Conservation (phyloP, 2,329 filamentous ascomycete genomes). For the Cladosporium sp. region DNA sequence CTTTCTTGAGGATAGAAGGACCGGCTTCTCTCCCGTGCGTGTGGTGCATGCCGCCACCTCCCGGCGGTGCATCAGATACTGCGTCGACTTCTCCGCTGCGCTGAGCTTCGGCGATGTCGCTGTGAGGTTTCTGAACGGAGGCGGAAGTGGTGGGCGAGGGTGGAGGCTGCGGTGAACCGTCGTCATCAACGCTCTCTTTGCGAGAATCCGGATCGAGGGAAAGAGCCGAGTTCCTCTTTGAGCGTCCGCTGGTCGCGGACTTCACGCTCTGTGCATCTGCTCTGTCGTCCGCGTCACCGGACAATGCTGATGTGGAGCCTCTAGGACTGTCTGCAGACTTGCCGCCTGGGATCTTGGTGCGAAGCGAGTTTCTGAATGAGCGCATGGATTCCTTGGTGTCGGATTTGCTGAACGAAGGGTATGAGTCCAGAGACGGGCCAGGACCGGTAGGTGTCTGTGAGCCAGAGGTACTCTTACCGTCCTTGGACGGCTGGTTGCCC, state of each 20-base stretch:
- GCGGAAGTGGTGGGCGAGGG: conserved; percentile 84
- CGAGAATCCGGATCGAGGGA: conserved; percentile 23
- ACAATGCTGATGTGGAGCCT: conserved; percentile 62
- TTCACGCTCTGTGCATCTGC: conserved; percentile 71
- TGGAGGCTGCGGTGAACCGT: conserved; percentile 49
- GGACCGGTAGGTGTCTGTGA: conserved; percentile 41
- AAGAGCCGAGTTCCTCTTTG: conserved; percentile 26
- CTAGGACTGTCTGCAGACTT: conserved; percentile 71
- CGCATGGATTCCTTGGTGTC: conserved; percentile 91
- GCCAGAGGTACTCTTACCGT: conserved; percentile 42
- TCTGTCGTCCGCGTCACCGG: conserved; percentile 59
- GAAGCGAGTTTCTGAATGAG: conserved; percentile 74
- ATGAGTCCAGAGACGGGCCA: conserved; percentile 68
- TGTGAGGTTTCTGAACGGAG: conserved; percentile 62
- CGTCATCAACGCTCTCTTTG: conserved; percentile 16
- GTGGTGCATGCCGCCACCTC: conserved; percentile 51
- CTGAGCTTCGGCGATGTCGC: conserved; percentile 76
- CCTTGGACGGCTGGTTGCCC: conserved; percentile 72
- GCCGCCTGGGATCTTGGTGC: conserved; percentile 81
- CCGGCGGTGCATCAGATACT: conserved; percentile 85
- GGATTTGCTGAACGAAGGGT: conserved; percentile 86
- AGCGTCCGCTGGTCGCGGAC: conserved; percentile 58
- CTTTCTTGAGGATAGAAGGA: conserved; percentile 82
- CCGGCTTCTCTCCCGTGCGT: conserved; percentile 63
- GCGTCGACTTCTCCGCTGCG: conserved; percentile 87